Base-by-base conservation (phyloP, 2,329 filamentous ascomycete species). In the Cordyceps tenuipes region DNA sequence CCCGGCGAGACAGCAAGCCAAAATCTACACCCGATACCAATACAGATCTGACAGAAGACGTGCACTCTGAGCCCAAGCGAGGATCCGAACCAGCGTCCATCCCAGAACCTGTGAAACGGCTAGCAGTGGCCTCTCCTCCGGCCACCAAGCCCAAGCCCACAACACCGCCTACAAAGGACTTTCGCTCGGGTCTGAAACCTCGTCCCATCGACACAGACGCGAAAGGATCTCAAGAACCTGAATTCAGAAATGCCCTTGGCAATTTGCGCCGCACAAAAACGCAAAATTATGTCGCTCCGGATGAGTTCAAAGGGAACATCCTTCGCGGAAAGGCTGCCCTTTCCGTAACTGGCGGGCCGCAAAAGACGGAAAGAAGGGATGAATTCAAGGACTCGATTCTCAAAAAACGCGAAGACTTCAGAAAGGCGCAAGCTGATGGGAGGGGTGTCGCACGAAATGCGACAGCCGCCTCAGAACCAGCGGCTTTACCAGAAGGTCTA, bases 291-390 rank as follows among this genome's bases (percentile, higher is more conserved):
- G 88, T 92, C 52, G 88, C 93, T 0, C 91, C 92, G 0, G 92
- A 99, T 73, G 81, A 88, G 63, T 78, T 99, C 31, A 97, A 96
- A 75, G 81, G 84, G 64, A 97, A 97, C 67, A 97, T 99, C 63
- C 77, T 91, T 31, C 85, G 85, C 56, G 94, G 94, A 49, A 99
- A 97, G 73, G 83, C 87, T 26, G 87, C 83, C 1, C 77, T 99
- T 55, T 86, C 84, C 63, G 64, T 81, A 8, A 97, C 92, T 9
- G 90, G 88, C 49, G 94, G 94, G 0, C 93, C 94, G 0, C 87
- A 93, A 71, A 95, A 90, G 72, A 83, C 84, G 0, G 86, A 89
- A 65, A 85, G 84, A 54, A 86, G 85, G 62, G 94, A 99, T 70
- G 93, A 97, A 66, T 88, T 99, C 67, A 97, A 91, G 74, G 91